Percentiles rank a stretch among this genome's conserved stretches.
phyloP scores from a whole-genome alignment of 2,329 filamentous ascomycete genomes.

The Mycocentrospora acerina region DNA sequence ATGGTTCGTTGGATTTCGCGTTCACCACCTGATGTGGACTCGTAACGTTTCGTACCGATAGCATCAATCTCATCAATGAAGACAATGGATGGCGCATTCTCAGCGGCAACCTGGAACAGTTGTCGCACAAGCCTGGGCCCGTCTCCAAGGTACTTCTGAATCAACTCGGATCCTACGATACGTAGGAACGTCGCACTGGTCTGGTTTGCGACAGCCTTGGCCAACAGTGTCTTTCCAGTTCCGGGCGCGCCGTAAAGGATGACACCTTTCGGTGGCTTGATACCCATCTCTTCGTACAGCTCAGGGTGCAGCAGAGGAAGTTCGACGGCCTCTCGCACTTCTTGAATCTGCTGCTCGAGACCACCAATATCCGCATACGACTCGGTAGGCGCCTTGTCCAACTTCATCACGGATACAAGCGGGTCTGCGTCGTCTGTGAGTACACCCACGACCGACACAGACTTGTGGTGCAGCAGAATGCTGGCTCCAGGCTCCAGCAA shows the following conservation, averaged over 20 bases:
- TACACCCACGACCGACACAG: slow-evolving; percentile 95
- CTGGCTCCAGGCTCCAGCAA: slow-evolving; percentile 94
- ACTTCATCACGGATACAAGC: slow-evolving; percentile 96
- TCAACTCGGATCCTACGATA: slow-evolving; percentile 94
- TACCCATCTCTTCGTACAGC: slow-evolving; percentile 99
- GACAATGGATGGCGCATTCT: slow-evolving; percentile 94
- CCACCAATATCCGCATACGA: slow-evolving; percentile 99
- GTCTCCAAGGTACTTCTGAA: slow-evolving; percentile 98
- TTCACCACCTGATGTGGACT: slow-evolving; percentile 94
- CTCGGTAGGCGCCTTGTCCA: slow-evolving; percentile 97
- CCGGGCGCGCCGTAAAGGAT: slow-evolving; percentile 97
- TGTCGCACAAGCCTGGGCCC: slow-evolving; percentile 93
- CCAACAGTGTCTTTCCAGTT: slow-evolving; percentile 93
- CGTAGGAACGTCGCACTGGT: slow-evolving; percentile 98
- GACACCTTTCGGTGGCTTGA: slow-evolving; percentile 99
- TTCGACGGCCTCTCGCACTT: slow-evolving; percentile 96
- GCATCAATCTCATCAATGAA: slow-evolving; percentile 99
- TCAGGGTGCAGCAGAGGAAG: slow-evolving; percentile 92
- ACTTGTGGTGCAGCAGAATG: slow-evolving; percentile 95
- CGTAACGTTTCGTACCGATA: slow-evolving; percentile 98
- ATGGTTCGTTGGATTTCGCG: slow-evolving; percentile 98
- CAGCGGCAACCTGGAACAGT: slow-evolving; percentile 92
- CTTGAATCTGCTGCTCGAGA: slow-evolving; percentile 91
- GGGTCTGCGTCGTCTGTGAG: slow-evolving; percentile 95
- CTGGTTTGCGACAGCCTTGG: slow-evolving; percentile 97